Percentiles rank a stretch among this genome's conserved stretches.
Conservation (phyloP, 78 protist genomes). For the Polysphondylium violaceum region DNA sequence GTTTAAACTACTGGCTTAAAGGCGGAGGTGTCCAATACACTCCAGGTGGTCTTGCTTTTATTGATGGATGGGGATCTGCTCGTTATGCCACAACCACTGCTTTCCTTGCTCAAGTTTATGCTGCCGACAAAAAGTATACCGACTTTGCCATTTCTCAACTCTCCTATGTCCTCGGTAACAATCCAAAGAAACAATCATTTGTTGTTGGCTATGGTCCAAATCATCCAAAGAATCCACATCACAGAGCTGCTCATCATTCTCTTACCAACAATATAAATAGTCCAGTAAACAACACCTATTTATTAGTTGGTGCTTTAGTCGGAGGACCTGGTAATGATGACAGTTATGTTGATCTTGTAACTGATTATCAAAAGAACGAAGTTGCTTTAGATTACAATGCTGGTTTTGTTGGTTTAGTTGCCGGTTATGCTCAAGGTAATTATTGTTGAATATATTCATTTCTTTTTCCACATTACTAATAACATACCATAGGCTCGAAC, state of each 20-base stretch:
- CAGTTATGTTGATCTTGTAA: slow-evolving; percentile 14
- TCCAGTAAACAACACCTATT: slow-evolving; percentile 37
- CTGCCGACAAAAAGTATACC: not conserved
- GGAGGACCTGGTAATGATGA: slow-evolving; percentile 70
- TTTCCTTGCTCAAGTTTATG: not conserved
- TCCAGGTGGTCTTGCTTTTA: not conserved
- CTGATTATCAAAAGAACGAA: slow-evolving; percentile 52
- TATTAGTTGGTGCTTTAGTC: slow-evolving; percentile 64
- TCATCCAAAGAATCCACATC: slow-evolving; percentile 43
- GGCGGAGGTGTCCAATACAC: not conserved
- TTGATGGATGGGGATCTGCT: slow-evolving; percentile 30
- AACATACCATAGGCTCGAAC: no score
- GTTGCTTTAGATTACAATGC: slow-evolving; percentile 80
- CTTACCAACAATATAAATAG: slow-evolving; percentile 13
- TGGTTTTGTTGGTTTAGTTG: slow-evolving; percentile 53
- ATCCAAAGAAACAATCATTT: slow-evolving; percentile 7
- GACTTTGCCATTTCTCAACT: slow-evolving; percentile 6
- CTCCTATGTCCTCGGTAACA: slow-evolving; percentile 23
- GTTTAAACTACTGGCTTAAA: not conserved
- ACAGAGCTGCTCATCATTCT: slow-evolving; percentile 57
- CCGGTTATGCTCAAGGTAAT: no score
- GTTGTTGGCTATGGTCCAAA: slow-evolving; percentile 42
- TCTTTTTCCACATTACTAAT: no score
- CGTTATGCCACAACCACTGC: slow-evolving; percentile 32
- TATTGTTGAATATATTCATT: no score